A percentile compares a stretch with the other conserved stretches of the same genome.
phyloP scores from a whole-genome alignment of 257 asterid species.

The Nicotiana otophora region DNA sequence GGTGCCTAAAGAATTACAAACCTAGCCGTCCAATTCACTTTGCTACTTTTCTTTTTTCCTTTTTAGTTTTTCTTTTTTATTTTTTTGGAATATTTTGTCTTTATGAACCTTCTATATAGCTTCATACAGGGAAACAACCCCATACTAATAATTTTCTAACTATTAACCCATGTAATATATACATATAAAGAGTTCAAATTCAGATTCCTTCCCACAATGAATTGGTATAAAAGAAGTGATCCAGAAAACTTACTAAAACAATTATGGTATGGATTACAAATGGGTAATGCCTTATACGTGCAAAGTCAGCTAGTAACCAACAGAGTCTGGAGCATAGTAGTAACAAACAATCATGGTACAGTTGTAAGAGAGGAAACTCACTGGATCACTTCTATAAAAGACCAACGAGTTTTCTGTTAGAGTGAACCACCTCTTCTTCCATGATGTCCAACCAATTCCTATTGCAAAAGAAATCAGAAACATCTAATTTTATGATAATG shows the following conservation, averaged over 20 bases:
- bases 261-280: background rate
- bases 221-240: background rate
- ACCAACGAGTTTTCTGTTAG: conserved; percentile 88
- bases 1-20: background rate
- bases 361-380: conserved; percentile 32
- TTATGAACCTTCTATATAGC: background rate
- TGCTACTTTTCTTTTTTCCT: background rate
- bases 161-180: background rate
- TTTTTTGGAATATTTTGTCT: background rate
- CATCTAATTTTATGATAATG: background rate
- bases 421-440: conserved; percentile 99
- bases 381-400: conserved; percentile 95
- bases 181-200: background rate
- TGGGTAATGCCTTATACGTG: background rate
- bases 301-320: background rate
- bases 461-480: background rate
- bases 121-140: background rate
- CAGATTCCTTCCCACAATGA: background rate
- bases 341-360: background rate
- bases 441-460: conserved; percentile 99
- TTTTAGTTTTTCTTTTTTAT: too few relatives aligned
- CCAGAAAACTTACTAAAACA: background rate
- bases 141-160: background rate
- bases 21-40: background rate
- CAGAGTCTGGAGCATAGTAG: background rate